A percentile compares a stretch with the other conserved stretches of the same genome.
Conservation (phyloP, 1,139 yeast genomes). For the Taiozyma onychis region DNA sequence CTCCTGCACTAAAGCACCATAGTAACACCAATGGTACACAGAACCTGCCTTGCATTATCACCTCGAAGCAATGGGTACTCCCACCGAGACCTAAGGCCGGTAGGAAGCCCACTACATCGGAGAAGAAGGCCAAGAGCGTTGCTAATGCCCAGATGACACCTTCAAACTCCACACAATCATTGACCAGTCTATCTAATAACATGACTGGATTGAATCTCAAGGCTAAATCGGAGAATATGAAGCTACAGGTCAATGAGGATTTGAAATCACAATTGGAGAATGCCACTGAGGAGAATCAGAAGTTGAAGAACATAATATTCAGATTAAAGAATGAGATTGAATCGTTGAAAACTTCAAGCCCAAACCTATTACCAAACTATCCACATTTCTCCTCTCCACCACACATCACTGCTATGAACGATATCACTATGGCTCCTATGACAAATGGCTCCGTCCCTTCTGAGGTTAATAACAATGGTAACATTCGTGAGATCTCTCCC, state of each 20-base stretch:
- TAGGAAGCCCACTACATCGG: constrained; percentile 1
- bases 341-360: constrained; percentile 10
- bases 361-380: constrained; percentile 1
- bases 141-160: not conserved
- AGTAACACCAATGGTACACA: not conserved
- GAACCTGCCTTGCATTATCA: constrained; percentile 4
- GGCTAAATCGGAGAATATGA: not conserved
- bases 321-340: constrained; percentile 34
- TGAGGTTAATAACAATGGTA: not conserved
- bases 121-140: not conserved
- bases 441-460: not conserved
- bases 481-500: constrained; percentile 22
- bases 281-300: constrained; percentile 35
- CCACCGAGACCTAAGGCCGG: constrained; percentile 12
- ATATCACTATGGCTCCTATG: not conserved
- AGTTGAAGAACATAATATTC: constrained; percentile 31
- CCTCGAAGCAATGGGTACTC: constrained; percentile 7
- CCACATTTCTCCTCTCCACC: not conserved
- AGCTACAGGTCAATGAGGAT: constrained; percentile 11
- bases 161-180: not conserved
- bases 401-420: not conserved
- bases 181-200: not conserved
- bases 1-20: not conserved
- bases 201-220: not conserved
- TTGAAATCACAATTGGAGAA: constrained; percentile 30